Evolutionary conservation across 2,329 filamentous ascomycete species (phyloP), one percentile per base, ranked within the genome.

Genomic region (Coniochaeta ligniaria): DNA sequence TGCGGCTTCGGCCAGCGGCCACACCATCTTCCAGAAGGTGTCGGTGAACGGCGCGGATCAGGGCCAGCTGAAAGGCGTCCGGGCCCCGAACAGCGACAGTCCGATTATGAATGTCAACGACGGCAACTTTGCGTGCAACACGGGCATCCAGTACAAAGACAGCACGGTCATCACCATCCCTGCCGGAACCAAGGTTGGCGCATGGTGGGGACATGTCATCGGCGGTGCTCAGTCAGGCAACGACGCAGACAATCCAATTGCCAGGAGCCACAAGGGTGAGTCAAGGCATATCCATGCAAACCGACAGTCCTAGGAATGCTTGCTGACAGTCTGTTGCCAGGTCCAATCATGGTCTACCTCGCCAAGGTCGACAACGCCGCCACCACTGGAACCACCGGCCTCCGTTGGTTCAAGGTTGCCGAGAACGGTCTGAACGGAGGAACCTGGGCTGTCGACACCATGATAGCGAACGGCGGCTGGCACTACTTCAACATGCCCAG

Each of bases 341-440:
- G 28, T 31, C 82, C 82, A 2, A 72, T 83, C 43, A 77, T 80
- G 56, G 76, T 78, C 2, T 83, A 82, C 71, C 73, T 83, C 26
- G 77, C 79, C 54, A 81, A 82, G 69, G 81, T 84, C 4, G 73
- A 76, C 66, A 77, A 82, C 64, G 80, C 81, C 6, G 75, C 77
- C 9, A 73, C 74, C 2, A 73, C 78, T 8, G 14, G 16, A 5
- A 69, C 70, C 60, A 70, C 65, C 2, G 75, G 77, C 4, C 72
- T 76, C 20, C 71, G 74, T 59, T 83, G 80, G 81, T 83, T 84
- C 74, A 84, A 84, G 74, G 76, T 84, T 66, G 79, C 75, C 69
- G 75, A 80, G 62, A 78, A 83, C 63, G 77, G 76, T 7, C 76
- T 78, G 65, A 72, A 79, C 66, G 68, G 72, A 3, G 67, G 69